Evolutionary conservation across 2,329 filamentous ascomycete genomes (phyloP).

Genomic region (Metarhizium humberi): DNA sequence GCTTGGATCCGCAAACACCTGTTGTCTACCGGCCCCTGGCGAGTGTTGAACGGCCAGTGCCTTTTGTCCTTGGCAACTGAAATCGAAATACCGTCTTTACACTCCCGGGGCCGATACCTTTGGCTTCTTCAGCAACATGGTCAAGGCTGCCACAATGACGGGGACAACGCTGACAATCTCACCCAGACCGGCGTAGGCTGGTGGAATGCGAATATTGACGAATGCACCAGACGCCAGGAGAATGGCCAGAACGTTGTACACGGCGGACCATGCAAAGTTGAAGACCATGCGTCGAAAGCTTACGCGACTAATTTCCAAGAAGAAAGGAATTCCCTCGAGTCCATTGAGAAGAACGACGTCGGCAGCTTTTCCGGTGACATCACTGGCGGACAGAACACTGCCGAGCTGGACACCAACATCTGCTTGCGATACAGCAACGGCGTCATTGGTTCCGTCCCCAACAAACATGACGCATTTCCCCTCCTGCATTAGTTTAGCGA

Average conservation of each 20-base stretch:
- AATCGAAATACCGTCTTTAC: background rate
- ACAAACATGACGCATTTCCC: constrained; percentile 41
- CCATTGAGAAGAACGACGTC: constrained; percentile 48
- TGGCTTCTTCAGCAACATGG: constrained; percentile 17
- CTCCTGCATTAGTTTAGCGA: constrained; percentile 27
- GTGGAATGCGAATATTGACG: constrained; percentile 40
- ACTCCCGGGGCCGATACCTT: background rate
- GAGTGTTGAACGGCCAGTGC: constrained; percentile 4
- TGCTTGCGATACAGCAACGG: constrained; percentile 50
- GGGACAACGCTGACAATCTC: constrained; percentile 58
- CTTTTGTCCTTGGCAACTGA: background rate
- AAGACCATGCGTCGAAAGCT: constrained; percentile 36
- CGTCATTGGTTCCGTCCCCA: constrained; percentile 58
- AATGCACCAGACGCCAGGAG: constrained; percentile 50
- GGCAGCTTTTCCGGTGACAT: constrained; percentile 45
- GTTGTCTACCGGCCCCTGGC: background rate
- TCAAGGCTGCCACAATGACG: constrained; percentile 35
- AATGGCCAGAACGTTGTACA: constrained; percentile 55
- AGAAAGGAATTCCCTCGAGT: constrained; percentile 38
- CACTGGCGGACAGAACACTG: constrained; percentile 31
- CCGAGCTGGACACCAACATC: constrained; percentile 51
- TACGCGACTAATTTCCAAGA: constrained; percentile 36
- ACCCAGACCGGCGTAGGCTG: constrained; percentile 46
- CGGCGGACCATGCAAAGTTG: constrained; percentile 53
- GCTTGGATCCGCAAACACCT: too few relatives aligned